phyloP scores from a whole-genome alignment of 768 basidiomycete genomes.

The Suillus spraguei region DNA sequence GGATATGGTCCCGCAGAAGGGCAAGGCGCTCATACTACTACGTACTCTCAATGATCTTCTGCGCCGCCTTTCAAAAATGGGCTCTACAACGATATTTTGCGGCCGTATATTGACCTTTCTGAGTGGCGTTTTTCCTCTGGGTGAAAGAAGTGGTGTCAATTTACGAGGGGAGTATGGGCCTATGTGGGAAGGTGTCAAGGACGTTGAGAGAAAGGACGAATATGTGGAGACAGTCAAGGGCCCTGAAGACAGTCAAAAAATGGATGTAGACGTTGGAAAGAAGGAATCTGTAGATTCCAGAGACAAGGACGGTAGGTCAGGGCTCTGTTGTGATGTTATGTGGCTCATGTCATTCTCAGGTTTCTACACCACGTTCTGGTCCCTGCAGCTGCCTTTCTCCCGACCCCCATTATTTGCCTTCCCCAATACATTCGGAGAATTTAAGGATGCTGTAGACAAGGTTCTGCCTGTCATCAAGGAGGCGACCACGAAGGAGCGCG shows the following conservation, averaged over 20 bases:
- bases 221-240: slow-evolving; percentile 34
- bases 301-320: slow-evolving; percentile 61
- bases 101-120: slow-evolving; percentile 89
- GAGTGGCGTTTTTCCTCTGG: slow-evolving; percentile 82
- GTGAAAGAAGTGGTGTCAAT: slow-evolving; percentile 91
- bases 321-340: neutral
- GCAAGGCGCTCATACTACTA: slow-evolving; percentile 83
- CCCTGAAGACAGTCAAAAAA: slow-evolving; percentile 46
- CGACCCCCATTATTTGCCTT: slow-evolving; percentile 73
- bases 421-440: slow-evolving; percentile 57
- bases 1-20: slow-evolving; percentile 83
- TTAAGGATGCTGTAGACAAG: slow-evolving; percentile 70
- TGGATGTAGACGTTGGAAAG: slow-evolving; percentile 62
- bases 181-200: slow-evolving; percentile 68
- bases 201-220: slow-evolving; percentile 36
- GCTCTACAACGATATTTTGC: slow-evolving; percentile 82
- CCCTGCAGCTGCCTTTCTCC: slow-evolving; percentile 82
- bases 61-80: slow-evolving; percentile 84
- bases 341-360: slow-evolving; percentile 41
- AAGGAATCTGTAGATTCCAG: slow-evolving; percentile 35
- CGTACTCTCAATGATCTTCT: slow-evolving; percentile 87
- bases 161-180: slow-evolving; percentile 86
- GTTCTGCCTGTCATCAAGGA: slow-evolving; percentile 82
- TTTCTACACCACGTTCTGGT: slow-evolving; percentile 91
- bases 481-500: slow-evolving; percentile 85